Conservation (phyloP, 345 rosid genomes). For the Brassica incana region DNA sequence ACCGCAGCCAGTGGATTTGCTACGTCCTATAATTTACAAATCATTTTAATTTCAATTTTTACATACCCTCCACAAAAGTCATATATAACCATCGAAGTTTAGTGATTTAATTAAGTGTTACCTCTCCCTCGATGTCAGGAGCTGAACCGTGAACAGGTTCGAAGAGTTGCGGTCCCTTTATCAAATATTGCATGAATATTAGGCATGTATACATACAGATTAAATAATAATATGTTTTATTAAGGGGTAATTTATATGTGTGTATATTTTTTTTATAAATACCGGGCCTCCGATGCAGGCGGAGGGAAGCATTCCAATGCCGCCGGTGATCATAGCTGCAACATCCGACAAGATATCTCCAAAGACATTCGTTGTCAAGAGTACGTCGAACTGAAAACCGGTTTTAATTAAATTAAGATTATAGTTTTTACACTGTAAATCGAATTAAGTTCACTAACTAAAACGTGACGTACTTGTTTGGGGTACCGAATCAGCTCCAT, state of each 20-base stretch:
- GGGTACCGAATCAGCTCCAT: neutral
- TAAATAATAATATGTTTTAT: too few relatives aligned
- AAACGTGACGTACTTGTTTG: neutral
- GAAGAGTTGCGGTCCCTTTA: neutral
- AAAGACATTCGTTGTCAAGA: neutral
- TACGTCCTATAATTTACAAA: neutral
- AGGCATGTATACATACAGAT: too few relatives aligned
- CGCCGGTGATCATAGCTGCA: constrained; percentile 4
- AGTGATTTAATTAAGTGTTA: neutral
- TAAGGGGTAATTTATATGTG: neutral
- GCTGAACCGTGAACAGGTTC: neutral
- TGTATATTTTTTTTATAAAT: neutral
- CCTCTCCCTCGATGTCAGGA: neutral
- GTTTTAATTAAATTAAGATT: neutral
- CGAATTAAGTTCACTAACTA: too few relatives aligned
- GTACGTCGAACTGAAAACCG: constrained; percentile 3
- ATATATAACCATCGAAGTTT: neutral
- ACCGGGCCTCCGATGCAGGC: constrained; percentile 5
- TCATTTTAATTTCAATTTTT: neutral
- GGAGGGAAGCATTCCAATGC: constrained; percentile 5
- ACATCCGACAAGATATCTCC: neutral
- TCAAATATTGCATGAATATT: neutral
- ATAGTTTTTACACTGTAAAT: neutral
- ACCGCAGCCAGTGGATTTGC: neutral
- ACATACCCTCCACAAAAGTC: neutral